Conservation (phyloP, 176 grass and related monocot species). For the Hordeum vulgare region MorexV3_pseudomolecules_assembly NC_058520.1:173678234-173678733, state of each 20-base stretch:
- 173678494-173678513: neutral
- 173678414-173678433: neutral
- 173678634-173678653: neutral
- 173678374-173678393: neutral
- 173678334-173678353: neutral
- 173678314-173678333: too few relatives aligned
- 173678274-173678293: neutral
- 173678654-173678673: neutral
- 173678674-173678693: neutral
- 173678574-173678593: neutral
- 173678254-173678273: neutral
- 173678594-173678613: too few relatives aligned
- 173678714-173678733: neutral
- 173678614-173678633: too few relatives aligned
- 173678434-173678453: neutral
- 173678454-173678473: too few relatives aligned
- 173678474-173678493: neutral
- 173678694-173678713: neutral
- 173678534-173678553: neutral
- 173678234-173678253: neutral
- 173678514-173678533: neutral
- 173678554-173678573: neutral
- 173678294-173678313: neutral
- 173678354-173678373: neutral
- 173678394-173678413: neutral